phyloP scores from a whole-genome alignment of 179 eudicot genomes.

The Vitellaria paradoxa region DNA sequence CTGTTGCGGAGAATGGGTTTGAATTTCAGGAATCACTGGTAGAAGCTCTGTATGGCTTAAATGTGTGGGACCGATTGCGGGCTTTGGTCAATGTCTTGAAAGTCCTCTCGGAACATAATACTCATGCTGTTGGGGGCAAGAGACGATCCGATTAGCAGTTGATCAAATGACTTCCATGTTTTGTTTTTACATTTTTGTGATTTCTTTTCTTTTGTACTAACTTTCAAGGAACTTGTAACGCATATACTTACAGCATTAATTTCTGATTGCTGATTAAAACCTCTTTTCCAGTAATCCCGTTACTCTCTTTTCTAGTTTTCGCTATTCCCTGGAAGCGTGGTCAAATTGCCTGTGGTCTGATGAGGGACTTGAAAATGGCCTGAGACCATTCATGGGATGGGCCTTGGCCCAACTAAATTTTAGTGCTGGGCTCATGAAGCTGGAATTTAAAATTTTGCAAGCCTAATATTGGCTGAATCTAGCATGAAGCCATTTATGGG shows the following conservation, averaged over 20 bases:
- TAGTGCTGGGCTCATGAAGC: too few relatives aligned
- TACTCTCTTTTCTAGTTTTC: too few relatives aligned
- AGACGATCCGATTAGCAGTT: constrained; percentile 39
- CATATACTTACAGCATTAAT: neutral
- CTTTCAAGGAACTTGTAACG: neutral
- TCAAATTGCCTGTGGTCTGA: too few relatives aligned
- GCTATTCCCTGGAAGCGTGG: too few relatives aligned
- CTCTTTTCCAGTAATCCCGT: too few relatives aligned
- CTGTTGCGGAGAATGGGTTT: constrained; percentile 80
- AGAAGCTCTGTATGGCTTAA: constrained; percentile 79
- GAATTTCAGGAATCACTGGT: constrained; percentile 87
- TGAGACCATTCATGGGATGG: too few relatives aligned
- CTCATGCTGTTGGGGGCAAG: constrained; percentile 27
- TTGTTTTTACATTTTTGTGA: neutral
- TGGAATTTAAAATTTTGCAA: too few relatives aligned
- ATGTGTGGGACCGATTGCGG: constrained; percentile 88
- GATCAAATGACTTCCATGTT: neutral
- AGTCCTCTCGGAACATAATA: constrained; percentile 58
- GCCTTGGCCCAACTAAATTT: too few relatives aligned
- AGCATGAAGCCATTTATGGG: too few relatives aligned
- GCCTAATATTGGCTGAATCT: too few relatives aligned
- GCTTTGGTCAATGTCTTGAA: constrained; percentile 79
- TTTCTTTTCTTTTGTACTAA: neutral
- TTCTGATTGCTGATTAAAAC: neutral
- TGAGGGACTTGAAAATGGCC: too few relatives aligned